Percentiles rank a stretch among this genome's conserved stretches.
Evolutionary conservation across 2,329 filamentous ascomycete genomes (phyloP).

Genomic region (Ophiostoma triangulosporum): DNA sequence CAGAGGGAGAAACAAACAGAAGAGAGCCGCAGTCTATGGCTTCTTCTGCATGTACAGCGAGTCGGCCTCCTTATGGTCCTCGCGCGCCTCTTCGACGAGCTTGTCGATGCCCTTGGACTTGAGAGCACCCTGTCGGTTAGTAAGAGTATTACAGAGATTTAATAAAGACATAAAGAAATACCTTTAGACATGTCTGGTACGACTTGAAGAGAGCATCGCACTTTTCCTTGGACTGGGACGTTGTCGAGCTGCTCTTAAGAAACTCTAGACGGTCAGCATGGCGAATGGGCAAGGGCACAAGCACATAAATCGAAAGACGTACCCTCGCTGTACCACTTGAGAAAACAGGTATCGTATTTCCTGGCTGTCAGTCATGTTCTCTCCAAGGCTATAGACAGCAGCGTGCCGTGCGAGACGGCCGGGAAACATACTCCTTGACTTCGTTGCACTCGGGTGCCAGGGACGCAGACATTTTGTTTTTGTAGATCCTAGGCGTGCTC

Average conservation of each 20-base stretch:
- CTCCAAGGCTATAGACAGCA: neutral
- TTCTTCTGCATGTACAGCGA: slow-evolving; percentile 38
- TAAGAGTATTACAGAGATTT: neutral
- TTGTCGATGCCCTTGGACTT: slow-evolving; percentile 86
- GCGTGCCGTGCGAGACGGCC: neutral
- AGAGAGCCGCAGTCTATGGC: slow-evolving; percentile 19
- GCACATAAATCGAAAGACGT: slow-evolving; percentile 24
- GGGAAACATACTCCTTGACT: slow-evolving; percentile 66
- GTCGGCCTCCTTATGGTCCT: slow-evolving; percentile 82
- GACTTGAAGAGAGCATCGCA: slow-evolving; percentile 76
- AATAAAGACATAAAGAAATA: slow-evolving; percentile 22
- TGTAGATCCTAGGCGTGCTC: too few species aligned
- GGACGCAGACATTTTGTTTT: slow-evolving; percentile 67
- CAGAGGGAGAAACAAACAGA: neutral
- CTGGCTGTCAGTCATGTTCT: slow-evolving; percentile 30
- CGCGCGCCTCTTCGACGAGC: slow-evolving; percentile 80
- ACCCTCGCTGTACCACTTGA: slow-evolving; percentile 99
- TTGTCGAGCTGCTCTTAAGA: slow-evolving; percentile 67
- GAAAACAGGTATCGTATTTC: slow-evolving; percentile 90
- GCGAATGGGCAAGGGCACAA: too few species aligned
- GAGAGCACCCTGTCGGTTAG: slow-evolving; percentile 52
- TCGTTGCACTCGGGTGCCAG: slow-evolving; percentile 91
- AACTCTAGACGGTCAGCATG: slow-evolving; percentile 56
- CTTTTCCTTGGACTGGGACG: slow-evolving; percentile 53
- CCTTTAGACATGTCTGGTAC: slow-evolving; percentile 76